Evolutionary conservation across 257 asterid genomes (phyloP).

Genomic region (Nemophila menziesii): DNA sequence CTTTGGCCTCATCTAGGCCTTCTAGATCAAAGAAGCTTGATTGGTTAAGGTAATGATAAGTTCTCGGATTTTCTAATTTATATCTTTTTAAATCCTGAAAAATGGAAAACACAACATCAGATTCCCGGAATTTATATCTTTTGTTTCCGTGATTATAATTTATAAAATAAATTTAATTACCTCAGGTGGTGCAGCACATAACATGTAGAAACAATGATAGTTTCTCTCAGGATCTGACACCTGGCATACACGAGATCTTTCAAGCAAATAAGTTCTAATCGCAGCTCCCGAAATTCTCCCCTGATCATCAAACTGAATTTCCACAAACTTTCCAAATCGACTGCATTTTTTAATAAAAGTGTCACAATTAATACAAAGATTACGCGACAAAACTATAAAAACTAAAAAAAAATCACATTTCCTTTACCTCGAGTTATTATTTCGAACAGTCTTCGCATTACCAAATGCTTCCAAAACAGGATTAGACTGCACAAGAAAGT

Average conservation of each 20-base stretch:
- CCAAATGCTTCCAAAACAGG: conserved; percentile 99
- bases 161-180: conserved; percentile 21
- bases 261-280: conserved; percentile 93
- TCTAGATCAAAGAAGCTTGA: conserved; percentile 73
- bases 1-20: conserved; percentile 77
- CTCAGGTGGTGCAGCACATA: conserved; percentile 95
- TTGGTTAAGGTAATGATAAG: conserved; percentile 92
- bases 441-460: conserved; percentile 96
- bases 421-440: conserved; percentile 89
- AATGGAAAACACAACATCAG: conserved; percentile 13
- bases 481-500: conserved; percentile 58
- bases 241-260: conserved; percentile 99
- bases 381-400: not conserved
- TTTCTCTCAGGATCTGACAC: conserved; percentile 98
- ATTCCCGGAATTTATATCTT: conserved; percentile 7
- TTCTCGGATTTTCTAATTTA: conserved; percentile 75
- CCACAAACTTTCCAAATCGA: conserved; percentile 99
- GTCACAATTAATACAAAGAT: not conserved
- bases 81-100: conserved; percentile 64
- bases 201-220: conserved; percentile 98
- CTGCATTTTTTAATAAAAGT: conserved; percentile 31
- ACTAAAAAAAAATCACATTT: not conserved
- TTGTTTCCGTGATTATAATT: conserved; percentile 1
- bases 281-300: conserved; percentile 99
- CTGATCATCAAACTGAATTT: conserved; percentile 79